Base-by-base conservation (phyloP, 192 early-diverging fungal genomes). In the Linnemannia hyalina region DNA sequence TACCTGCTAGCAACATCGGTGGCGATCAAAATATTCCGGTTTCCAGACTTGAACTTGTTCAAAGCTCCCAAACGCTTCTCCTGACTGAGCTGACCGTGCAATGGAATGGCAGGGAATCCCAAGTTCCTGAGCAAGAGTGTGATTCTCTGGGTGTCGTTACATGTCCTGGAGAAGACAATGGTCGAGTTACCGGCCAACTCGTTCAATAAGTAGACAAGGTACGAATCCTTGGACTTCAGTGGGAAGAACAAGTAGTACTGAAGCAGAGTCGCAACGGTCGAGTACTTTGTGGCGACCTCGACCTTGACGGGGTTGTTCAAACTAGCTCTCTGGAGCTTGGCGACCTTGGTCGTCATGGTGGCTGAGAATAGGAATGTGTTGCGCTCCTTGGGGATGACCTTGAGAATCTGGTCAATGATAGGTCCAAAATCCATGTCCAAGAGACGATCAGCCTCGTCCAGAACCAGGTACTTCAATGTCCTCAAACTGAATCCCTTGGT, bases 201-300 rank as follows among this genome's bases (percentile, higher is more conserved):
- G 90, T 98, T 99, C 72, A 98, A 88, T 63, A 99, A 89, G 91
- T 97, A 98, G 0, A 97, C 94, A 49, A 99, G 90, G 87, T 98
- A 98, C 73, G 92, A 94, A 87, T 99, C 98, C 91, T 99, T 99
- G 89, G 95, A 93, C 88, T 97, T 97, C 88, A 97, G 93, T 38
- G 98, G 98, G 93, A 99, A 97, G 82, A 99, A 98, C 81, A 97
- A 88, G 87, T 98, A 99, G 90, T 98, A 97, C 87, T 99, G 98
- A 36, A 97, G 90, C 70, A 99, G 90, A 8, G 97, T 98, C 13
- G 94, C 90, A 18, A 98, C 98, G 0, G 98, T 99, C 68, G 97
- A 96, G 90, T 98, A 99, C 88, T 98, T 98, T 74, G 95, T 94
- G 35, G 97, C 95, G n/a, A 99, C 97, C 87, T 98, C 96, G 29